phyloP scores from a whole-genome alignment of 2,329 filamentous ascomycete species.

The Leptographium flavum region DNA sequence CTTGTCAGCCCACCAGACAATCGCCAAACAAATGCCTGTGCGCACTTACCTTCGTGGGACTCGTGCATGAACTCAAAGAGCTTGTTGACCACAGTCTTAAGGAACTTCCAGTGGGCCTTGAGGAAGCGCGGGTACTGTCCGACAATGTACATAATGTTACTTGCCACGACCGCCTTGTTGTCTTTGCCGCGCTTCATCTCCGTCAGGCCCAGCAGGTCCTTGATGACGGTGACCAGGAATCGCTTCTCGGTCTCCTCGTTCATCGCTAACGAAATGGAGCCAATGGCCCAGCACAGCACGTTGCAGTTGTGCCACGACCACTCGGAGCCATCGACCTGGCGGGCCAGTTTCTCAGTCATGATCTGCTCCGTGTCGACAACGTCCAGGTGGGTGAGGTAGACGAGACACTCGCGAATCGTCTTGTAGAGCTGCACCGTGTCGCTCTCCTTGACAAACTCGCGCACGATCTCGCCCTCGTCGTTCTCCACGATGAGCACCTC shows the following conservation, averaged over 20 bases:
- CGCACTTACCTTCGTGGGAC: slow-evolving; percentile 73
- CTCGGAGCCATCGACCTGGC: slow-evolving; percentile 87
- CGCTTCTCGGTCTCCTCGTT: slow-evolving; percentile 98
- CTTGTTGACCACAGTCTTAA: slow-evolving; percentile 99
- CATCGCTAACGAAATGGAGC: slow-evolving; percentile 97
- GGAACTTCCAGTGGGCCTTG: slow-evolving; percentile 98
- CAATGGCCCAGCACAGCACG: slow-evolving; percentile 97
- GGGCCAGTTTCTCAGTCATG: slow-evolving; percentile 96
- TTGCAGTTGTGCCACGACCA: slow-evolving; percentile 99
- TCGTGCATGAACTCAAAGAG: slow-evolving; percentile 99
- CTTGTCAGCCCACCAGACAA: too few species aligned
- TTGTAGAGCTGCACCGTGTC: slow-evolving; percentile 99
- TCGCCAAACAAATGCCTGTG: too few species aligned
- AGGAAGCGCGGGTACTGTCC: slow-evolving; percentile 96
- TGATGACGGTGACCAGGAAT: slow-evolving; percentile 96
- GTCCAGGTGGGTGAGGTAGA: slow-evolving; percentile 93
- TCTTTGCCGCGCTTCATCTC: slow-evolving; percentile 99
- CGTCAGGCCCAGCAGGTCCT: slow-evolving; percentile 88
- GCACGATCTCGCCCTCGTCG: slow-evolving; percentile 96
- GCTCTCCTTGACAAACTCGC: slow-evolving; percentile 98
- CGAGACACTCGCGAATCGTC: slow-evolving; percentile 90
- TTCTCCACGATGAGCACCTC: slow-evolving; percentile 99
- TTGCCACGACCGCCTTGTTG: slow-evolving; percentile 97
- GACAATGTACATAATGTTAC: slow-evolving; percentile 99
- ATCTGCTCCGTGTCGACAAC: slow-evolving; percentile 96